Conservation (phyloP, 169 alveolate species). For the Plasmodium adleri region DNA sequence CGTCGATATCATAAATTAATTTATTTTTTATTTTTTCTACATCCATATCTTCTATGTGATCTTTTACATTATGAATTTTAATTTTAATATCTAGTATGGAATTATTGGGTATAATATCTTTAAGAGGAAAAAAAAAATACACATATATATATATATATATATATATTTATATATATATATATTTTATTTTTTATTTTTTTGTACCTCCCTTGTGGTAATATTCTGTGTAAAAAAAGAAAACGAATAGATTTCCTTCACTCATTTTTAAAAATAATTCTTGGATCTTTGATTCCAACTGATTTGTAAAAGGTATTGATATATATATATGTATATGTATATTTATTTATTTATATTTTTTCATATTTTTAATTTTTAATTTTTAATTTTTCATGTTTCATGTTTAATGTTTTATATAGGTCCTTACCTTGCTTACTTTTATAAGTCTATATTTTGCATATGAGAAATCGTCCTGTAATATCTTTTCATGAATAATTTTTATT, state of each 20-base stretch:
- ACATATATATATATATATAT: not conserved
- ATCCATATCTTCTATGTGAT: not conserved
- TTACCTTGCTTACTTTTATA: constrained; percentile 40
- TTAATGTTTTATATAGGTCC: too few species aligned
- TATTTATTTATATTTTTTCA: not conserved
- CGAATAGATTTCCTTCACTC: constrained; percentile 10
- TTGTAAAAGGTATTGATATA: not conserved
- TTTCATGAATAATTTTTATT: constrained; percentile 17
- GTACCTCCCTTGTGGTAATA: constrained; percentile 7
- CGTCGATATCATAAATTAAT: constrained; percentile 6
- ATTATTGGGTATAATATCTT: not conserved
- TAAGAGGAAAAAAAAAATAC: not conserved
- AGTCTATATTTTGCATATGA: constrained; percentile 7
- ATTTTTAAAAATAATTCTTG: constrained; percentile 32
- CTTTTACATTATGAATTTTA: constrained; percentile 15
- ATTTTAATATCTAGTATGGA: constrained; percentile 51
- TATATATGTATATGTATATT: not conserved
- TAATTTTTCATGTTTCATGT: too few species aligned
- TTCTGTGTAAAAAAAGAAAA: constrained; percentile 20
- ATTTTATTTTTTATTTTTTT: not conserved
- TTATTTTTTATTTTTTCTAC: not conserved
- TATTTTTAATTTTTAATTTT: too few species aligned
- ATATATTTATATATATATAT: not conserved
- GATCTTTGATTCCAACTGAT: constrained; percentile 23
- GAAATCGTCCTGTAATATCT: constrained; percentile 14